phyloP scores from a whole-genome alignment of 2,329 filamentous ascomycete genomes.

The Trichophyton mentagrophytes region DNA sequence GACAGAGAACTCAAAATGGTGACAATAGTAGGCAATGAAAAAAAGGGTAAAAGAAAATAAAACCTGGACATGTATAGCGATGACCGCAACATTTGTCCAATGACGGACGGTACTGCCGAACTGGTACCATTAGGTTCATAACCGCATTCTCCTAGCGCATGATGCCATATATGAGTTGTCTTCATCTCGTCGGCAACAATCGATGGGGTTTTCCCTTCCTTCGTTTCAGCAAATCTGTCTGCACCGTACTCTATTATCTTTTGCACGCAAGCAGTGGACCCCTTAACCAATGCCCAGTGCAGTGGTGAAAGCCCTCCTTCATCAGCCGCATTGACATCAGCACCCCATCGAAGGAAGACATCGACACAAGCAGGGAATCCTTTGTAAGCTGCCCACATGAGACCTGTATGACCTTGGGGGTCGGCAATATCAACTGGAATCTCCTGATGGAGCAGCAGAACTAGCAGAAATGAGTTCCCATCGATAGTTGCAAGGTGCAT shows the following conservation, averaged over 20 bases:
- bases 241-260: constrained; percentile 93
- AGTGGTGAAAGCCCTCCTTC: constrained; percentile 88
- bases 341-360: constrained; percentile 84
- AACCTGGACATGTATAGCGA: constrained; percentile 68
- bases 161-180: constrained; percentile 66
- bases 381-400: constrained; percentile 99
- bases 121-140: constrained; percentile 68
- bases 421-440: constrained; percentile 88
- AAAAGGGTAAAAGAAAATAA: constrained; percentile 78
- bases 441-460: constrained; percentile 83
- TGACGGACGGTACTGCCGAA: constrained; percentile 56
- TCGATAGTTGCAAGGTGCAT: constrained; percentile 95
- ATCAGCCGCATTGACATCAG: constrained; percentile 78
- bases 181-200: constrained; percentile 84
- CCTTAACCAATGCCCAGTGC: constrained; percentile 94
- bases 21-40: constrained; percentile 58
- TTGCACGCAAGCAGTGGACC: constrained; percentile 74
- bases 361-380: constrained; percentile 88
- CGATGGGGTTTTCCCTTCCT: constrained; percentile 78
- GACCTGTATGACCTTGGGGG: constrained; percentile 75
- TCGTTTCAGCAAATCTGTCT: constrained; percentile 80
- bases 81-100: constrained; percentile 61
- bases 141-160: constrained; percentile 69
- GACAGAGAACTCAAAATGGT: constrained; percentile 61
- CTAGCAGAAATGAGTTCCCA: constrained; percentile 80